Evolutionary conservation across 306 rosid genomes (phyloP), one percentile per base, ranked within the genome.

Genomic region (Abrus precatorius): DNA sequence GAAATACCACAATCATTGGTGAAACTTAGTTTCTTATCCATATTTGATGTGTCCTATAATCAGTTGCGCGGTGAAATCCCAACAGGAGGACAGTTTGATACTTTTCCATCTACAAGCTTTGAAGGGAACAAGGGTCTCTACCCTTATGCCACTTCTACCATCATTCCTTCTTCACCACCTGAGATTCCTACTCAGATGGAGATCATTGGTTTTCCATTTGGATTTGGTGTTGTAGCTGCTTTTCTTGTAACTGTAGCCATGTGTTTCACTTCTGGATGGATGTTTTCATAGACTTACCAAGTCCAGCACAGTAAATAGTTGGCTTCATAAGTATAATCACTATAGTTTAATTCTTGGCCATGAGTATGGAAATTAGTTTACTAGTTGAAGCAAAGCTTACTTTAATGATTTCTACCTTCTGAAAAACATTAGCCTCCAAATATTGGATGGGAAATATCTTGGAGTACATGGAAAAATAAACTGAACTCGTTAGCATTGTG

Each of bases 21-120:
- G 10, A 9, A 38, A 7, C 40, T 82, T 5, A 82, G 60, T 69
- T 82, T 82, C 76, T 68, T 82, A 40, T 82, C 85, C 7, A 5
- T 2, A 43, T 76, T 82, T 69, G 78, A 76, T 40, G 85, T 82
- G 67, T 82, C 85, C 10, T 82, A 76, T 60, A 82, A 76, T 49
- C 44, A 82, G 60, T 52, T 82, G 59, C 60, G 76, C 14, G 82
- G 85, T 49, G 5, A 75, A 71, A 60, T 82, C 9, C 85, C 78
- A 52, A 14, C n/a, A 5, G 72, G 81, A 7, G 78, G 82, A 1
- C 82, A 82, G n/a, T 82, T 82, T 14, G 77, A 76, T n/a, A 82
- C 85, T 61, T 82, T 76, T 11, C 73, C 85, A 59, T 0, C 40
- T n/a, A 60, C 59, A 38, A 48, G 82, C 60, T 82, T 75, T 60